Conservation (phyloP, 148 eudicot genomes). For the Cornus florida region DNA sequence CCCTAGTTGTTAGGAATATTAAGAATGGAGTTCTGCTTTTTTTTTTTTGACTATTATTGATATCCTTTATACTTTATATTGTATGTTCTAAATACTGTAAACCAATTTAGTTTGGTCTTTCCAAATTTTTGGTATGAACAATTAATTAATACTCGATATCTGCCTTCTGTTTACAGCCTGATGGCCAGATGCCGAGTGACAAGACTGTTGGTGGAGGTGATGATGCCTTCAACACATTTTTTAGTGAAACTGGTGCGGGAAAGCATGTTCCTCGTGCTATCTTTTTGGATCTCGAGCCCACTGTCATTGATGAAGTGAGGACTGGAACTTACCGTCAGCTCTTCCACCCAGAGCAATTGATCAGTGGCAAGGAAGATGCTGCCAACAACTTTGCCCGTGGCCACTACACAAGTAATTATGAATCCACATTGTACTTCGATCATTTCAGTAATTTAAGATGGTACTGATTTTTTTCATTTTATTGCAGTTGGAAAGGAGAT, state of each 20-base stretch:
- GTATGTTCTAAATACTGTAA: neutral
- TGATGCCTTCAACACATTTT: slow-evolving; percentile 38
- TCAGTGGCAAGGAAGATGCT: slow-evolving; percentile 40
- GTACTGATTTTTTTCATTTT: neutral
- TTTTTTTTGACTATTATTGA: too few relatives aligned
- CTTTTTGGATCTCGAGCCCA: slow-evolving; percentile 42
- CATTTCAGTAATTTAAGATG: neutral
- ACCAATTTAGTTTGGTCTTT: neutral
- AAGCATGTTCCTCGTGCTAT: slow-evolving; percentile 42
- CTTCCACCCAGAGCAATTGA: slow-evolving; percentile 39
- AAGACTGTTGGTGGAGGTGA: slow-evolving; percentile 36
- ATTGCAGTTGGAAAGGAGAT: slow-evolving; percentile 39
- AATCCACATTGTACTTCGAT: neutral
- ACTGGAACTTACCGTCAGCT: slow-evolving; percentile 39
- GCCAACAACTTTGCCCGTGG: slow-evolving; percentile 43
- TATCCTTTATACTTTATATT: neutral
- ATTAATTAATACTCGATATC: neutral
- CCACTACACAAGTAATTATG: slow-evolving; percentile 33
- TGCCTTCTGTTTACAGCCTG: slow-evolving; percentile 25
- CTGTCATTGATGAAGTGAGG: slow-evolving; percentile 44
- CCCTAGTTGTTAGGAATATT: too few relatives aligned
- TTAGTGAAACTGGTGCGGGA: slow-evolving; percentile 40
- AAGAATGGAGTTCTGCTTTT: too few relatives aligned
- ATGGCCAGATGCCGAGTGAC: slow-evolving; percentile 43
- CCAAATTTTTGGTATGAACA: neutral